Evolutionary conservation across 345 rosid species (phyloP).

Genomic region (Trapa bicornis): DNA sequence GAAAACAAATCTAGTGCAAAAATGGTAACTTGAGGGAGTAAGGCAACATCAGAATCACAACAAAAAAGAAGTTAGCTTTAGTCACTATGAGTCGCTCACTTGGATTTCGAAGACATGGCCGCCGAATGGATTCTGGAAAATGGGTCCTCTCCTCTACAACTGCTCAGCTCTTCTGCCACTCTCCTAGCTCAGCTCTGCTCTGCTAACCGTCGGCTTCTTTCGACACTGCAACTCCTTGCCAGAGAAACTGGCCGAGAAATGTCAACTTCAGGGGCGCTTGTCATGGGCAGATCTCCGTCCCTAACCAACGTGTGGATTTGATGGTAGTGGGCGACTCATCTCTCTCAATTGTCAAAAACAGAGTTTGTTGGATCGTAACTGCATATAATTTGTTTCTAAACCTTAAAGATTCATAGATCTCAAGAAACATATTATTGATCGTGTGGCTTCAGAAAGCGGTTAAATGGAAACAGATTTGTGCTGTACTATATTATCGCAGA

Average conservation of each 20-base stretch:
- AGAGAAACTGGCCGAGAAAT: not conserved
- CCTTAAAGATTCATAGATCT: not conserved
- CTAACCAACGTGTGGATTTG: too few species aligned
- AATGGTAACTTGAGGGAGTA: not conserved
- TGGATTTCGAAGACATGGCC: constrained; percentile 52
- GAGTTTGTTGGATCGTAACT: not conserved
- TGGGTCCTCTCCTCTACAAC: not conserved
- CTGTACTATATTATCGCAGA: too few species aligned
- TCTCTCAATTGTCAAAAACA: not conserved
- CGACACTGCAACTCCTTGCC: not conserved
- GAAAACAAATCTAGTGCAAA: not conserved
- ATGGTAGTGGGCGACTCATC: not conserved
- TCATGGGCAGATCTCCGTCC: not conserved
- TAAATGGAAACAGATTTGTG: too few species aligned
- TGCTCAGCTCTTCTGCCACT: not conserved
- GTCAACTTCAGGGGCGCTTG: not conserved
- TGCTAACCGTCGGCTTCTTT: not conserved
- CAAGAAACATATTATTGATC: too few species aligned
- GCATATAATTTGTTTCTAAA: not conserved
- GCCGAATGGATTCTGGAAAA: not conserved
- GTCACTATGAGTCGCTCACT: constrained; percentile 22
- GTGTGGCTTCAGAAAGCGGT: too few species aligned
- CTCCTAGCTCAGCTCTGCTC: not conserved
- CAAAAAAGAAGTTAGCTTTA: not conserved
- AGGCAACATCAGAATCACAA: constrained; percentile 21